Evolutionary conservation across 768 basidiomycete genomes (phyloP).

Genomic region (Lenzites betulinus): DNA sequence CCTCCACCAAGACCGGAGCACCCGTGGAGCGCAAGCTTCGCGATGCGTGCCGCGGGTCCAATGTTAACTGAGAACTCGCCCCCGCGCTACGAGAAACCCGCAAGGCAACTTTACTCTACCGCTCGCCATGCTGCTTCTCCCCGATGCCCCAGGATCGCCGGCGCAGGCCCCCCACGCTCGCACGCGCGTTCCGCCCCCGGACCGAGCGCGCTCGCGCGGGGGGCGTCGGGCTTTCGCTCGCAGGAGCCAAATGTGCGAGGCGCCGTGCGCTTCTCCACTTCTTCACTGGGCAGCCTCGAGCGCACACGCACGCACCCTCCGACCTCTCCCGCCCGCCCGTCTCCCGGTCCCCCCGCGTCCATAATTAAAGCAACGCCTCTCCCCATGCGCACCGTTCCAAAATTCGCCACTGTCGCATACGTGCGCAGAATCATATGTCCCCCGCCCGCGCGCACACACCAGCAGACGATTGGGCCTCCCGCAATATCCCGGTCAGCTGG

Average conservation of each 20-base stretch:
- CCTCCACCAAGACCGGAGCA: background rate
- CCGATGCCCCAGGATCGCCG: constrained; percentile 20
- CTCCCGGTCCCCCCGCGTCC: too few relatives aligned
- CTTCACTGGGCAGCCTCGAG: too few relatives aligned
- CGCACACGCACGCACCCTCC: background rate
- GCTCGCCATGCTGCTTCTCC: constrained; percentile 12
- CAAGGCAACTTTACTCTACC: too few relatives aligned
- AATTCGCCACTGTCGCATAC: too few relatives aligned
- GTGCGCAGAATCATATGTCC: background rate
- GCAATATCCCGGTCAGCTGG: constrained; percentile 16
- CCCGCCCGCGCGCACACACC: background rate
- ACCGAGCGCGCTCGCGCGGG: background rate
- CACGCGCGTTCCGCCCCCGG: background rate
- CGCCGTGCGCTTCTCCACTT: background rate
- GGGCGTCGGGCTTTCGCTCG: background rate
- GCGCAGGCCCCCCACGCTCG: background rate
- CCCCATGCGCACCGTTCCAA: too few relatives aligned
- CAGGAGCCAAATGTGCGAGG: background rate
- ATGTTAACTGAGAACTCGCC: too few relatives aligned
- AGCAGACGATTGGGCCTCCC: background rate
- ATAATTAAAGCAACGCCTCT: too few relatives aligned
- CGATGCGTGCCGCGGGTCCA: background rate
- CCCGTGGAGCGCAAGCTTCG: background rate
- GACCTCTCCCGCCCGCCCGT: background rate
- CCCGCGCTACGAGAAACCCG: too few relatives aligned